These are phyloP conservation scores for Mycena polygramma DNA, from an alignment of 768 basidiomycete species.

Conservation along the genomic window DNA sequence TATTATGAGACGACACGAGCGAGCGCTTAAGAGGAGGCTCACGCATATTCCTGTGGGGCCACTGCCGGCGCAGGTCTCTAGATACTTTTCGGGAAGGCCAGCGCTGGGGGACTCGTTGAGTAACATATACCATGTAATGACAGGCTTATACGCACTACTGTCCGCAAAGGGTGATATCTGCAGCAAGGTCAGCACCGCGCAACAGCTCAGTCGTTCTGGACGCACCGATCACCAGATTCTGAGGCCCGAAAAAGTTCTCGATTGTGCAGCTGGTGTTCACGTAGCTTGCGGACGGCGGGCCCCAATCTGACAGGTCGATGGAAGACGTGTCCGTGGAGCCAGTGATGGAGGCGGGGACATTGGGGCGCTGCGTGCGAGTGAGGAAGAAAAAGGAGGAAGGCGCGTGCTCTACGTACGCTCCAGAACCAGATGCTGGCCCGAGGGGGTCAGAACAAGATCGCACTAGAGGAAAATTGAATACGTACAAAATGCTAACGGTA, in stretches of 20 bases:
- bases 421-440: constrained; percentile 57
- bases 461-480: constrained; percentile 5
- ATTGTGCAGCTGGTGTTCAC: constrained; percentile 57
- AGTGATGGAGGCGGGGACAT: constrained; percentile 55
- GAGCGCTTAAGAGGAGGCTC: constrained; percentile 12
- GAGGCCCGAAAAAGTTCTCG: constrained; percentile 57
- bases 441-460: constrained; percentile 5
- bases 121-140: neutral
- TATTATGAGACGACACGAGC: neutral
- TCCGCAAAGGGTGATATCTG: constrained; percentile 70
- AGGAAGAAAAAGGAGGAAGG: constrained; percentile 1
- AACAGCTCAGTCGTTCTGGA: neutral
- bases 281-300: constrained; percentile 59
- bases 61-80: constrained; percentile 47
- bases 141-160: constrained; percentile 49
- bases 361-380: constrained; percentile 51
- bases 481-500: constrained; percentile 37
- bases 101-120: constrained; percentile 54
- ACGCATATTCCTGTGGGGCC: constrained; percentile 56
- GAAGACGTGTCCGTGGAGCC: constrained; percentile 50
- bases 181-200: neutral
- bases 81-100: constrained; percentile 50
- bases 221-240: constrained; percentile 52
- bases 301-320: constrained; percentile 57
- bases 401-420: constrained; percentile 49